Evolutionary conservation across 148 eudicot species (phyloP).

Genomic region (Spergularia marina): DNA sequence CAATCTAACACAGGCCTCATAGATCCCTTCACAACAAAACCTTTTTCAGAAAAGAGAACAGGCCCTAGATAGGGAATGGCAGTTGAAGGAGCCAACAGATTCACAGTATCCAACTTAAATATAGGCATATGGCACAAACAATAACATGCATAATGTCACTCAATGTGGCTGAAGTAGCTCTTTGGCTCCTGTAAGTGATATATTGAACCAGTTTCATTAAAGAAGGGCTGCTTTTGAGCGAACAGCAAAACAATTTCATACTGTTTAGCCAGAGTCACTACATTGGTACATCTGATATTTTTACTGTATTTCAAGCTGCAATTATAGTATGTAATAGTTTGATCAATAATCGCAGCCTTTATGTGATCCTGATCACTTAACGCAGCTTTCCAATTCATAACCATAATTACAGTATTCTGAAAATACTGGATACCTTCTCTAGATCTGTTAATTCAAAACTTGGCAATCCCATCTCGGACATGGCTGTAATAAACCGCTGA

Average conservation of each 20-base stretch:
- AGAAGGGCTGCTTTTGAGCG: too few species aligned
- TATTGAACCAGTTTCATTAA: too few species aligned
- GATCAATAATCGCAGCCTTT: not conserved
- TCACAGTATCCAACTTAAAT: not conserved
- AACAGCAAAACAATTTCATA: not conserved
- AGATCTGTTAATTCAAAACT: constrained; percentile 62
- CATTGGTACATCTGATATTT: not conserved
- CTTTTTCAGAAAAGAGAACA: not conserved
- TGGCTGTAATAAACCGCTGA: constrained; percentile 55
- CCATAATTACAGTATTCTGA: not conserved
- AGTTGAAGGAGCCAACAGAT: not conserved
- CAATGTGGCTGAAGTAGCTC: too few species aligned
- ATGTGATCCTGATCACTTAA: not conserved
- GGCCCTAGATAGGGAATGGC: constrained; percentile 1
- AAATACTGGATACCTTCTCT: constrained; percentile 55
- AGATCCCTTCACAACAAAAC: constrained; percentile 57
- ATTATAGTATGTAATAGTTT: not conserved
- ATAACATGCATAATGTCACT: not conserved
- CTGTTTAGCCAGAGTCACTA: not conserved
- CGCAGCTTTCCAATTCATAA: not conserved
- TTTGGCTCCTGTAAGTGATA: too few species aligned
- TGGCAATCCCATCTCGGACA: constrained; percentile 74
- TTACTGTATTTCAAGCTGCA: not conserved
- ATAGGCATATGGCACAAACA: not conserved
- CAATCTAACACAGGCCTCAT: constrained; percentile 80